Base-by-base conservation (phyloP, 495 filamentous ascomycete species). In the Aspergillus homomorphus region DNA sequence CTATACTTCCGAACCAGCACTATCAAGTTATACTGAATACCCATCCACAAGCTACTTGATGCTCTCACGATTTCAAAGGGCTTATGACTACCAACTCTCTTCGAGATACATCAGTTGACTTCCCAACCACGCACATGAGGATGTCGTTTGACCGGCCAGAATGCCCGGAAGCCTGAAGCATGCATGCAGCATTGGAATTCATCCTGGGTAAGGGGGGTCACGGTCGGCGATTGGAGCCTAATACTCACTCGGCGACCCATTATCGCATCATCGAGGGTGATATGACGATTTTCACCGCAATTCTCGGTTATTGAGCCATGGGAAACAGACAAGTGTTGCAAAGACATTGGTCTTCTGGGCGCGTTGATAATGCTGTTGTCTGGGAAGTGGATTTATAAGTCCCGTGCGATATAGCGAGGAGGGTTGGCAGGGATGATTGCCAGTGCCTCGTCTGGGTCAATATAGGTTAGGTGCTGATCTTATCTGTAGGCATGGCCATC, bases 261-360 rank as follows among this genome's bases (percentile, higher is more conserved):
- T 30, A 51, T 51, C 48, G 23, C 48, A 51, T 19, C 48, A 51
- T 51, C 24, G 8, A 30, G 16, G 48, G 23, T 23, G 19, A 28
- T 51, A 51, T 51, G 48, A 23, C 48, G 48, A 51, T 8, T 15
- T 19, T 51, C 48, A 51, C 48, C 48, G 48, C 48, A 51, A 51
- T 30, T 51, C 15, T 15, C 9, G 16, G 14, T 23, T 23, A 30
- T 23, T 51, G 18, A 51, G 21, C 16, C 19, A 30, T 26, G 15
- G 19, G 19, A 20, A 20, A 19, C 19, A 46, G 19, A 12, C 19
- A 33, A 14, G 23, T 9, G 24, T 18, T 8, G 48, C 8, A 8
- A 14, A n/a, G n/a, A 50, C 15, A 24, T 26, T 16, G 46, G 45
- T 2, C 33, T 38, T 14, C 26, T 28, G 12, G 33, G 33, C 33